Conservation (phyloP, 108 stramenopile species). For the Chaetoceros muelleri region DNA sequence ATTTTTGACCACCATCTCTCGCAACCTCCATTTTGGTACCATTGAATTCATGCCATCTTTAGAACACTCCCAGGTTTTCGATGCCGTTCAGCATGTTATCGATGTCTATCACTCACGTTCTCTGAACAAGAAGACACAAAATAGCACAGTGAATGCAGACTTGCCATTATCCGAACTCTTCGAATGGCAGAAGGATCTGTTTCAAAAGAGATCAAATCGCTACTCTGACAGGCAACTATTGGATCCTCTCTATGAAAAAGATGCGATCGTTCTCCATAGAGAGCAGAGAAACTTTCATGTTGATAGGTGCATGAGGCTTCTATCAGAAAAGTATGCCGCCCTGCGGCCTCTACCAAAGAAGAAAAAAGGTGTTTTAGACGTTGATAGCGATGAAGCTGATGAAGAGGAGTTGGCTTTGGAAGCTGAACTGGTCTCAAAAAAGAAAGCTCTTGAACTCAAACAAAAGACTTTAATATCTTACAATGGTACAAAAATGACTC, state of each 20-base stretch:
- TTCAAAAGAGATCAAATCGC: constrained; percentile 21
- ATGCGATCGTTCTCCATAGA: constrained; percentile 58
- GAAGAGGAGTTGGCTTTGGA: constrained; percentile 26
- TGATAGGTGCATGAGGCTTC: constrained; percentile 27
- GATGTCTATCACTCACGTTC: too few relatives aligned
- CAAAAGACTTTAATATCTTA: constrained; percentile 62
- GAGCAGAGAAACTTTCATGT: constrained; percentile 46
- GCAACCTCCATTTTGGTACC: too few relatives aligned
- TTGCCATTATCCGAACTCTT: constrained; percentile 64
- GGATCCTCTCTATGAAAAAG: constrained; percentile 70
- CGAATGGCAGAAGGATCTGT: constrained; percentile 55
- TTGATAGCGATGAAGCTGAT: constrained; percentile 11
- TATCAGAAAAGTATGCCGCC: constrained; percentile 40
- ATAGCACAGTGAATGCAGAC: constrained; percentile 10
- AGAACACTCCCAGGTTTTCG: too few relatives aligned
- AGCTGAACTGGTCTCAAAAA: constrained; percentile 34
- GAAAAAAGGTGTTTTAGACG: constrained; percentile 11
- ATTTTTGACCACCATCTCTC: too few relatives aligned
- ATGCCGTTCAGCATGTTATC: too few relatives aligned
- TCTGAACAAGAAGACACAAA: not conserved
- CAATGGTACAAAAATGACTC: constrained; percentile 49
- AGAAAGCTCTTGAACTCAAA: constrained; percentile 49
- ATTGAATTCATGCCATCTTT: too few relatives aligned
- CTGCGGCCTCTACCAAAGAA: constrained; percentile 35
- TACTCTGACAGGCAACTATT: constrained; percentile 10